Base-by-base conservation (phyloP, 2,329 filamentous ascomycete species). In the Diplodia scrobiculata region DNA sequence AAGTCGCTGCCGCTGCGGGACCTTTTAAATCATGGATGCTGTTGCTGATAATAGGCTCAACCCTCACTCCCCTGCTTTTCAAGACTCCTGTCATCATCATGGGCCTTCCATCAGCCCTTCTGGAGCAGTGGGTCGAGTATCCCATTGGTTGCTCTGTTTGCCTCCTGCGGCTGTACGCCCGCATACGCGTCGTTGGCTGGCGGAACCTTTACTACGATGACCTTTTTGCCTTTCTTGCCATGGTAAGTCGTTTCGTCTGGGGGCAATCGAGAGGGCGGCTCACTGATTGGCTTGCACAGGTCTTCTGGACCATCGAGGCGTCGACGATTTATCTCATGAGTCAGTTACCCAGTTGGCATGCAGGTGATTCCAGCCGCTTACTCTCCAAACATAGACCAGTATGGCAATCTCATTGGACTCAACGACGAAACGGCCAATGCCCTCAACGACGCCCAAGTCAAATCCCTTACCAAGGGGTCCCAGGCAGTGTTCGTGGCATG, bases 111-210 rank as follows among this genome's bases (percentile, higher is more conserved):
- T 14, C 54, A 5, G 19, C 51, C 36, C n/a, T 65, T 14, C 14
- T 59, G 5, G 63, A 65, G 45, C 52, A 55, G 29, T 82, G 80
- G 80, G 72, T 73, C 13, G 80, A 82, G 66, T 82, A 80, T 59
- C 75, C 73, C 1, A 70, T 82, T 29, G 80, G 80, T 2, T 68
- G 76, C 27, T 6, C 2, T 5, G 25, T 59, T 7, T n/a, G 21
- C 10, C 21, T 59, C 5, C 14, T 59, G 7, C 54, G 54, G 25
- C 38, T 59, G 0, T 59, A 45, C 5, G 54, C 54, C 19, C 54
- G 54, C 25, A 4, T 59, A 1, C 25, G n/a, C 17, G 54, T 59
- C 10, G 54, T 59, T 17, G 54, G 54, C 25, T 59, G 54, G 54
- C 21, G 54, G 5, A 59, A 59, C 7, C 38, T 59, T 1, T 59